Conservation (phyloP, 345 rosid genomes). For the Trapa incisa region DNA sequence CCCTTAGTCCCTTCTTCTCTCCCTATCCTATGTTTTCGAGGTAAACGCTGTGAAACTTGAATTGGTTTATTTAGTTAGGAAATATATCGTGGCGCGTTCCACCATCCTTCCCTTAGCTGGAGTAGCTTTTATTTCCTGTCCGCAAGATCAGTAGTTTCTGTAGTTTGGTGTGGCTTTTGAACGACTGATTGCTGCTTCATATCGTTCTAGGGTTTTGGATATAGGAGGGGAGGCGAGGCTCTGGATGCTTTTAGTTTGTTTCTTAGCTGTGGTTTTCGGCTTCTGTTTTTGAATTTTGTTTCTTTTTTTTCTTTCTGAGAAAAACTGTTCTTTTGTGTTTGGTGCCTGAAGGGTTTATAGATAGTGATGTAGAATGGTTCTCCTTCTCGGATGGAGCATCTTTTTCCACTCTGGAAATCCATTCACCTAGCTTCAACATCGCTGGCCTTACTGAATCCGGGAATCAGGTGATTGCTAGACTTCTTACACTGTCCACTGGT, state of each 20-base stretch:
- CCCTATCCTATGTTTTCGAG: not conserved
- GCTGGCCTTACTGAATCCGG: slow-evolving; percentile 3
- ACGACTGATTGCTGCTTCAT: not conserved
- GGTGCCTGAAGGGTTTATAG: not conserved
- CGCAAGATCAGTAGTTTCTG: not conserved
- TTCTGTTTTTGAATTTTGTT: not conserved
- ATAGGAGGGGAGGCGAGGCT: not conserved
- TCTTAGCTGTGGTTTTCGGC: not conserved
- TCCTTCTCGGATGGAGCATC: not conserved
- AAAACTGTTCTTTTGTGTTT: not conserved
- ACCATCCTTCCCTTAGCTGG: not conserved
- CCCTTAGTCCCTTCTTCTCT: slow-evolving; percentile 4
- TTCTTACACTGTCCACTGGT: not conserved
- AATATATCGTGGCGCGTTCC: not conserved
- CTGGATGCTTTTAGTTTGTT: slow-evolving; percentile 7
- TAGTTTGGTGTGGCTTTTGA: not conserved
- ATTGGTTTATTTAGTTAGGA: slow-evolving; percentile 1
- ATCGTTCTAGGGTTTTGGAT: slow-evolving; percentile 1
- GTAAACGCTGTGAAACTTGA: not conserved
- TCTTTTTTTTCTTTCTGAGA: not conserved
- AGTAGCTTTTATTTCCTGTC: not conserved
- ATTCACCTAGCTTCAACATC: slow-evolving; percentile 1
- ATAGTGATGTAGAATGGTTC: not conserved
- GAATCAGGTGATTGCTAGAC: not conserved
- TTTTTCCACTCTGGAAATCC: not conserved